A percentile compares a stretch with the other conserved stretches of the same genome.
Evolutionary conservation across 441 rosid species (phyloP).

Genomic region (Bruguiera hainesii): DNA sequence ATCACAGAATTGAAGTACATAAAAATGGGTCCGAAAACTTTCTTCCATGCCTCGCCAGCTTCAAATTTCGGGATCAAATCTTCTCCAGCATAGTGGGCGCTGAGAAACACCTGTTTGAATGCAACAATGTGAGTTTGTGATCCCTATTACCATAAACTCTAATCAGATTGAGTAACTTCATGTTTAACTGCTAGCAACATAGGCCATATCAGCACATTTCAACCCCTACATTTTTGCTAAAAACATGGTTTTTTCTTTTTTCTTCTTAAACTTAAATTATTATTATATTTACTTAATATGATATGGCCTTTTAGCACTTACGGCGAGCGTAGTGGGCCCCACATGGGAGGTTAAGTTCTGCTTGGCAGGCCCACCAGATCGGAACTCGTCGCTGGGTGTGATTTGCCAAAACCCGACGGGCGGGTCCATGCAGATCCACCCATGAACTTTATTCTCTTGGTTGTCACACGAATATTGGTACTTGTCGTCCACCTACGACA

Average conservation of each 20-base stretch:
- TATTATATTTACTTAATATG: no score
- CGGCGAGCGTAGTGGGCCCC: constrained; percentile 83
- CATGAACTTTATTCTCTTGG: constrained; percentile 72
- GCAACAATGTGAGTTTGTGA: neutral
- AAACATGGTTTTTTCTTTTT: neutral
- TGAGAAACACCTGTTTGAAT: constrained; percentile 63
- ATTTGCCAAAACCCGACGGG: constrained; percentile 86
- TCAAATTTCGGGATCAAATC: constrained; percentile 58
- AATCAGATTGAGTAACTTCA: neutral
- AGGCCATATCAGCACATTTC: no score
- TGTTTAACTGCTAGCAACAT: no score
- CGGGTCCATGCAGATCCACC: constrained; percentile 67
- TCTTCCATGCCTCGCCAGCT: constrained; percentile 84
- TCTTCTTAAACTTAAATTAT: no score
- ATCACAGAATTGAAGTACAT: constrained; percentile 56
- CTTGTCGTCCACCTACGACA: constrained; percentile 80
- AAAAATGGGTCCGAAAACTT: constrained; percentile 86
- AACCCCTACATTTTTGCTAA: neutral
- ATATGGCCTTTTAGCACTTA: constrained; percentile 25
- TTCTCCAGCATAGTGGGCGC: constrained; percentile 83
- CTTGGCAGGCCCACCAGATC: constrained; percentile 79
- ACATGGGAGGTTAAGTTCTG: constrained; percentile 96
- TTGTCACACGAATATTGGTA: constrained; percentile 85
- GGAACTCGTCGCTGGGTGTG: constrained; percentile 88
- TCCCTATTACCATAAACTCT: neutral